Evolutionary conservation across 1,139 yeast species (phyloP).

Genomic region (Blastobotrys proliferans): DNA sequence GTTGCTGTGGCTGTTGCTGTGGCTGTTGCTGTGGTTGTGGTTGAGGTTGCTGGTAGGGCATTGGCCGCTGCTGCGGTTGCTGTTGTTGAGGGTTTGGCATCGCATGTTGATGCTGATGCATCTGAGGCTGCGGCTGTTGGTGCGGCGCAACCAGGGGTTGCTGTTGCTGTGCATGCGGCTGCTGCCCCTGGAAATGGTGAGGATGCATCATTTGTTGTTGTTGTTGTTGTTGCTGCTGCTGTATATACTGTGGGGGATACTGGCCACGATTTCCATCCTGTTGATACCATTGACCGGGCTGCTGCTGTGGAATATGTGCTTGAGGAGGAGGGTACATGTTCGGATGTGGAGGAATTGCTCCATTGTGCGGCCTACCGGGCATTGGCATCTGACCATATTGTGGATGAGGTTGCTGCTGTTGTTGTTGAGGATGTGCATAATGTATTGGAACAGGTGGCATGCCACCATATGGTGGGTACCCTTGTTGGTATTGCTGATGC

Average conservation of each 20-base stretch:
- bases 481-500: conserved; percentile 1
- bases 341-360: conserved; percentile 3
- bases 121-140: conserved; percentile 5
- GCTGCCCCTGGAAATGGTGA: neutral
- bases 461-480: neutral
- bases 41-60: neutral
- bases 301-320: neutral
- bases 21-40: neutral
- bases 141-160: neutral
- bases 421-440: neutral
- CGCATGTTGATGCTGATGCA: conserved; percentile 8
- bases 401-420: neutral
- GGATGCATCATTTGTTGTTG: neutral
- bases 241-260: conserved; percentile 2
- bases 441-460: conserved; percentile 1
- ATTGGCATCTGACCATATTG: neutral
- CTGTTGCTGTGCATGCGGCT: conserved; percentile 3
- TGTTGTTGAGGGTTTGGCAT: conserved; percentile 5
- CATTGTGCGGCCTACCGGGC: neutral
- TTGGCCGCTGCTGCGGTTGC: conserved; percentile 5
- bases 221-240: conserved; percentile 1
- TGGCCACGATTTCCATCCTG: neutral
- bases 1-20: neutral
- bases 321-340: neutral
- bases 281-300: neutral